Percentiles rank a stretch among this genome's conserved stretches.
Evolutionary conservation across 352 stramenopile genomes (phyloP).

Genomic region (Globisporangium polare): DNA sequence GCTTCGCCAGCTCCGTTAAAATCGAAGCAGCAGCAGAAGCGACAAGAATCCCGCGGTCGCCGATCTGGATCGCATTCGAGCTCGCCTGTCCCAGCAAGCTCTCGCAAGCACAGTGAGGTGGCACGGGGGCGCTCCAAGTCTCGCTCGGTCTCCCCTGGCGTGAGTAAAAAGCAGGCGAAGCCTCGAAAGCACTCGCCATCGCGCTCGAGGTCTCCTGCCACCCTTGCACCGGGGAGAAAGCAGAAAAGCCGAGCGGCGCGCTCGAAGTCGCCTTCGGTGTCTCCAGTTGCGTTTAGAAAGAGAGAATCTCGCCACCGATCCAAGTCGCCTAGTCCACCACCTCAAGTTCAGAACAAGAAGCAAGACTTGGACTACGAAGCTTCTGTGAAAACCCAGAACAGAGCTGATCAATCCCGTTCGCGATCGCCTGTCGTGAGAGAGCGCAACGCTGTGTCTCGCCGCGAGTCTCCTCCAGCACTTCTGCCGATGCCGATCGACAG

Average conservation of each 20-base stretch:
- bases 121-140: slow-evolving; percentile 1
- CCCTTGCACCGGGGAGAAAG: neutral
- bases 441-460: neutral
- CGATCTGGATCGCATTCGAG: slow-evolving; percentile 26
- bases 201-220: slow-evolving; percentile 5
- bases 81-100: slow-evolving; percentile 23
- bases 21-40: slow-evolving; percentile 6
- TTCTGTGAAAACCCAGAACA: neutral
- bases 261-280: neutral
- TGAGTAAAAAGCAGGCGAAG: neutral
- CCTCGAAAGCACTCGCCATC: slow-evolving; percentile 4
- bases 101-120: slow-evolving; percentile 12
- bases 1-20: slow-evolving; percentile 14
- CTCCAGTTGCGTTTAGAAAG: neutral
- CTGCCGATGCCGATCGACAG: neutral
- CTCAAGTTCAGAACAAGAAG: neutral
- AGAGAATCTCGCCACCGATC: slow-evolving; percentile 1
- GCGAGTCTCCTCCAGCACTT: slow-evolving; percentile 1
- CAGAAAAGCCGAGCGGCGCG: neutral
- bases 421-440: slow-evolving; percentile 7
- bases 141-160: slow-evolving; percentile 5
- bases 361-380: neutral
- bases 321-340: neutral
- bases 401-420: slow-evolving; percentile 6
- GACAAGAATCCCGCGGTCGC: slow-evolving; percentile 17